A percentile compares a stretch with the other conserved stretches of the same genome.
These are phyloP conservation scores for Penicillium polonicum DNA, from an alignment of 2,329 filamentous ascomycete genomes.

Conservation along the genomic window DNA sequence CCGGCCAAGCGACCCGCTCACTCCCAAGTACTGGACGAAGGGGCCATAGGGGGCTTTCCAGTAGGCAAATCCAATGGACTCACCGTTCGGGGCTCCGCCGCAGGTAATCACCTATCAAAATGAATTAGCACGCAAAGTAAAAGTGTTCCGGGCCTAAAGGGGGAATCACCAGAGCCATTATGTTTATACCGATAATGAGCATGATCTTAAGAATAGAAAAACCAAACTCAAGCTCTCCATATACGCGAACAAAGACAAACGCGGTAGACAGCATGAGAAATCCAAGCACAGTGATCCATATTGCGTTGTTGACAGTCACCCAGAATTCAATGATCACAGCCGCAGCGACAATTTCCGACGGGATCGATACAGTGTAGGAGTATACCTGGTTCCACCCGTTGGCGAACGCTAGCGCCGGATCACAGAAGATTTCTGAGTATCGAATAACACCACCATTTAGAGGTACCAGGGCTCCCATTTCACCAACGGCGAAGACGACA, in stretches of 20 bases:
- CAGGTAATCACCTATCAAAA: slow-evolving; percentile 31
- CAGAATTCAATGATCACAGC: slow-evolving; percentile 36
- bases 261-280: slow-evolving; percentile 36
- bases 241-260: slow-evolving; percentile 40
- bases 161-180: slow-evolving; percentile 50
- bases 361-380: slow-evolving; percentile 34
- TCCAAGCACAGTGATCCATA: slow-evolving; percentile 45
- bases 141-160: not conserved
- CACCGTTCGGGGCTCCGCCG: slow-evolving; percentile 37
- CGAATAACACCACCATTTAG: slow-evolving; percentile 41
- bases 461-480: slow-evolving; percentile 40
- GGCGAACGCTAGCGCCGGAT: slow-evolving; percentile 37
- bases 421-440: slow-evolving; percentile 38
- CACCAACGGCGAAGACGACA: slow-evolving; percentile 38
- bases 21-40: slow-evolving; percentile 42
- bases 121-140: not conserved
- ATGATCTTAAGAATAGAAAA: slow-evolving; percentile 58
- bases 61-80: slow-evolving; percentile 43
- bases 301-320: slow-evolving; percentile 50
- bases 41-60: slow-evolving; percentile 44
- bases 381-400: slow-evolving; percentile 44
- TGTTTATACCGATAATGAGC: slow-evolving; percentile 61
- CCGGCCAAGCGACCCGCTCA: slow-evolving; percentile 43
- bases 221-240: slow-evolving; percentile 55
- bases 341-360: slow-evolving; percentile 34